These are phyloP conservation scores for Leccinum solheimii DNA, from an alignment of 1,284 basidiomycete species.

Conservation along the genomic window DNA sequence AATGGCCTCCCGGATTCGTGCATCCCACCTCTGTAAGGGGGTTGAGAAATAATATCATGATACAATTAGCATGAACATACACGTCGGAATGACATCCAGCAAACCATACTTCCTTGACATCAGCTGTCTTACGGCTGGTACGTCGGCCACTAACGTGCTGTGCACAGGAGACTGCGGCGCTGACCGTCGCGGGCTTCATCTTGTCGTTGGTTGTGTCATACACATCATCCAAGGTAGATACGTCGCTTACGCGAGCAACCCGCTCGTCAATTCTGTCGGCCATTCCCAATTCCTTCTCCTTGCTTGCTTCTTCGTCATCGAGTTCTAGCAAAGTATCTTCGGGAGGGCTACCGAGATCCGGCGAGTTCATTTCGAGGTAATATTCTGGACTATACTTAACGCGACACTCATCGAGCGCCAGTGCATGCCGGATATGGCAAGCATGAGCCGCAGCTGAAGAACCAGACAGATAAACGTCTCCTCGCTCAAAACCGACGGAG, in stretches of 20 bases:
- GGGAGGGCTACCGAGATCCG: conserved; percentile 5
- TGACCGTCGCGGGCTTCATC: neutral
- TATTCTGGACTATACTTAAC: conserved; percentile 41
- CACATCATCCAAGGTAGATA: conserved; percentile 8
- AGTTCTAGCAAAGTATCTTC: neutral
- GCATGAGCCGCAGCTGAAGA: conserved; percentile 22
- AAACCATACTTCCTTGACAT: conserved; percentile 15
- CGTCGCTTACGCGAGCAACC: conserved; percentile 4
- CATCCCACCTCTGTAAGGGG: conserved; percentile 20
- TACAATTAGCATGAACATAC: conserved; percentile 14
- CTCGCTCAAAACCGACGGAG: conserved; percentile 32
- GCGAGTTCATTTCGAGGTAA: conserved; percentile 19
- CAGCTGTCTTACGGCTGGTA: conserved; percentile 4
- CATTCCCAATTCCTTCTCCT: neutral
- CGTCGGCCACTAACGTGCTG: neutral
- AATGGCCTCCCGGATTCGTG: conserved; percentile 19
- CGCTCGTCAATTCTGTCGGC: neutral
- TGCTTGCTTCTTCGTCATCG: neutral
- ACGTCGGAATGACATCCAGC: conserved; percentile 32
- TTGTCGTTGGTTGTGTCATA: neutral
- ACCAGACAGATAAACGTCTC: conserved; percentile 24
- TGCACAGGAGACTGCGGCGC: neutral
- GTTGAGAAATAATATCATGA: neutral
- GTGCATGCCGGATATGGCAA: conserved; percentile 27
- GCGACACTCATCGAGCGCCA: conserved; percentile 37